Percentiles rank a stretch among this genome's conserved stretches.
These are phyloP conservation scores for Pseudogymnoascus sp. DNA, from an alignment of 2,329 filamentous ascomycete genomes.

Conservation along the genomic window DNA sequence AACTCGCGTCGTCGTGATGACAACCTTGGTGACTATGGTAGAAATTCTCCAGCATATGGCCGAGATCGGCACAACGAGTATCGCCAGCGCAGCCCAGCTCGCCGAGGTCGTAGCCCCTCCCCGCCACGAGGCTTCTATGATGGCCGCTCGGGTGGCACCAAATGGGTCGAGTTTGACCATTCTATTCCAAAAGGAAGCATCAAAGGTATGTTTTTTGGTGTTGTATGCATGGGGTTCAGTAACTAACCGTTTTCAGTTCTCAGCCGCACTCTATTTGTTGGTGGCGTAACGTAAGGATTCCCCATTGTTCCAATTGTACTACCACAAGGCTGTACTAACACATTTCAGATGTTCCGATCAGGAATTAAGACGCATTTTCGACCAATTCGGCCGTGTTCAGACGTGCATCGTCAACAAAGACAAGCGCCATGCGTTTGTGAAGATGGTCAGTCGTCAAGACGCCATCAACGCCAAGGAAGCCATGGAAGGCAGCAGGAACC, in stretches of 20 bases:
- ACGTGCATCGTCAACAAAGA: constrained; percentile 98
- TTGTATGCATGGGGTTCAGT: constrained; percentile 13
- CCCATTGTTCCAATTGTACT: constrained; percentile 11
- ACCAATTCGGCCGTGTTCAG: constrained; percentile 77
- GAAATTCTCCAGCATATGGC: constrained; percentile 51
- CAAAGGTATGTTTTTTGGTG: constrained; percentile 46
- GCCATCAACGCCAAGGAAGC: constrained; percentile 76
- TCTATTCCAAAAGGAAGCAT: constrained; percentile 69
- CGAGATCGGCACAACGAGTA: constrained; percentile 62
- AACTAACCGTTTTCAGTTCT: constrained; percentile 49
- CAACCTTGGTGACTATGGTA: constrained; percentile 64
- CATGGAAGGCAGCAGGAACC: constrained; percentile 72
- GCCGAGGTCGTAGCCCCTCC: constrained; percentile 58
- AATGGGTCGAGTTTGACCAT: constrained; percentile 75
- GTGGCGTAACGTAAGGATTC: constrained; percentile 73
- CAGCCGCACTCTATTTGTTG: constrained; percentile 92
- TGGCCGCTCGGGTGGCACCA: constrained; percentile 44
- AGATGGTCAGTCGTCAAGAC: constrained; percentile 88
- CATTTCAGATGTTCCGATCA: constrained; percentile 60
- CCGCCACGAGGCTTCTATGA: constrained; percentile 38
- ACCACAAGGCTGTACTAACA: constrained; percentile 23
- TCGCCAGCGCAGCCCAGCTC: constrained; percentile 78
- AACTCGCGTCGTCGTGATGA: constrained; percentile 42
- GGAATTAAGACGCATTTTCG: constrained; percentile 76
- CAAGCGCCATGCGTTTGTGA: constrained; percentile 97